Evolutionary conservation across 179 eudicot genomes (phyloP).

Genomic region (Carnegiea gigantea): DNA sequence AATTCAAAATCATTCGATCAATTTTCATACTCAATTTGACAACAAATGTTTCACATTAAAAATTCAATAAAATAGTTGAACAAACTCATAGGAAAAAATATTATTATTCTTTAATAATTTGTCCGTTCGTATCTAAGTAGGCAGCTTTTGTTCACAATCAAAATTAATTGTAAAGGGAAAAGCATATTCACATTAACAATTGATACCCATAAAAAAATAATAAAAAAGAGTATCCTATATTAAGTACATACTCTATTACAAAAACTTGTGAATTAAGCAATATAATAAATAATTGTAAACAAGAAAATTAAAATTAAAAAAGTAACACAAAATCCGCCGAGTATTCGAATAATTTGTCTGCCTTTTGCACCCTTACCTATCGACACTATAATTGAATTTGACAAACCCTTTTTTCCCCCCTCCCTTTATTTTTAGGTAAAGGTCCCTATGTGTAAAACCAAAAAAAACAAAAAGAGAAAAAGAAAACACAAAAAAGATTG

Average conservation of each 20-base stretch:
- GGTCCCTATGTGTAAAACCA: constrained; percentile 1
- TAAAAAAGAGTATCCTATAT: not conserved
- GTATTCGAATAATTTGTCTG: not conserved
- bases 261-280: not conserved
- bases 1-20: too few species aligned
- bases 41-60: too few species aligned
- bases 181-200: too few species aligned
- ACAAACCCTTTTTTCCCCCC: not conserved
- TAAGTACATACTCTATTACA: not conserved
- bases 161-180: not conserved
- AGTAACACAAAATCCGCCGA: constrained; percentile 3
- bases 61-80: too few species aligned
- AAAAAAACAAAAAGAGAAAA: not conserved
- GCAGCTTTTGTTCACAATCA: not conserved
- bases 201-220: not conserved
- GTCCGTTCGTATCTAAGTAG: not conserved
- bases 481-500: not conserved
- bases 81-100: too few species aligned
- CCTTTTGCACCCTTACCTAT: constrained; percentile 12
- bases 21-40: too few species aligned
- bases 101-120: not conserved
- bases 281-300: not conserved
- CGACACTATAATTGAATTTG: constrained; percentile 6
- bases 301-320: not conserved
- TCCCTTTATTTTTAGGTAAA: not conserved